phyloP scores from a whole-genome alignment of 2,329 filamentous ascomycete species.

The Alternaria tenuissima region DNA sequence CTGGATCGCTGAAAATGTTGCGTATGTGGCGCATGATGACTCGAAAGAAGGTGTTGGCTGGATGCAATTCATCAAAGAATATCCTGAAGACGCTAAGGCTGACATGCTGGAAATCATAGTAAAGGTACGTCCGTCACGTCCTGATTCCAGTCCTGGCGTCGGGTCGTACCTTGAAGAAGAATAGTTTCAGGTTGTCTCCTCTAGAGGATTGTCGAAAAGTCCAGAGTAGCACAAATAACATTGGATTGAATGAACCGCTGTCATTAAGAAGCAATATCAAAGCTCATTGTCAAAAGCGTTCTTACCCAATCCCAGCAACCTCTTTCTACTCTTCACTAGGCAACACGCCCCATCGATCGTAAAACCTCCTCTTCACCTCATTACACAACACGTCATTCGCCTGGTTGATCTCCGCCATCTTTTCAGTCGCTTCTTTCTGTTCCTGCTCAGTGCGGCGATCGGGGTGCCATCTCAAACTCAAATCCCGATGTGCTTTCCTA shows the following conservation, averaged over 20 bases:
- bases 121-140: background rate
- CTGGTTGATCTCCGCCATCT: slow-evolving; percentile 34
- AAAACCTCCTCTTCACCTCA: slow-evolving; percentile 17
- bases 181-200: background rate
- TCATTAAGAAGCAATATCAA: no score
- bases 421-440: slow-evolving; percentile 25
- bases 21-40: rapidly evolving
- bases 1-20: rapidly evolving
- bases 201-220: no score
- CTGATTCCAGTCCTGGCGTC: background rate
- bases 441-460: slow-evolving; percentile 58
- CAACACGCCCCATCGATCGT: slow-evolving; percentile 26
- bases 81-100: background rate
- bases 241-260: no score
- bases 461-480: slow-evolving; percentile 94
- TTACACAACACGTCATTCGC: slow-evolving; percentile 30
- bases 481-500: slow-evolving; percentile 93
- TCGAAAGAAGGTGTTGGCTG: background rate
- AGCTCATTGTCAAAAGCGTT: rapidly evolving
- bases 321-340: background rate
- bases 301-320: background rate
- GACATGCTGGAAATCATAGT: background rate
- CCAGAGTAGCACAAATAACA: background rate
- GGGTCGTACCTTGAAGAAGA: background rate
- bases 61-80: background rate